phyloP scores from a whole-genome alignment of 2,329 filamentous ascomycete genomes.

The Parastagonospora avenae region DNA sequence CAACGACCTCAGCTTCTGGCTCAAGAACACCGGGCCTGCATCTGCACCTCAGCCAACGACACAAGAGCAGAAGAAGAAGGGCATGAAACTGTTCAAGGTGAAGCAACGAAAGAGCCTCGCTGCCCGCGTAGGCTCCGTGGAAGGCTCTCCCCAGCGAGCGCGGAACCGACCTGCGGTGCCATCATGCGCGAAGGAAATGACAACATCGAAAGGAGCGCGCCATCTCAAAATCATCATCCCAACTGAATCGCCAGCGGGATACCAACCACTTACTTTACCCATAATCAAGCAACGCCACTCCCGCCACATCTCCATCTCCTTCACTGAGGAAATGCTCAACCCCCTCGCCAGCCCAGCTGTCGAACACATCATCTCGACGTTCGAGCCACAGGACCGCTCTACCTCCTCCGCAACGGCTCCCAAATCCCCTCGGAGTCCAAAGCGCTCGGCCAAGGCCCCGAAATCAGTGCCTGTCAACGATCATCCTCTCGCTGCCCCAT shows the following conservation, averaged over 20 bases:
- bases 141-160: constrained; percentile 23
- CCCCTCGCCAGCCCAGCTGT: constrained; percentile 25
- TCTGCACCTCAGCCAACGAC: constrained; percentile 10
- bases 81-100: constrained; percentile 31
- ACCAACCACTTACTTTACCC: constrained; percentile 9
- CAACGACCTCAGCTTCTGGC: constrained; percentile 38
- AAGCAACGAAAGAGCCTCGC: constrained; percentile 29
- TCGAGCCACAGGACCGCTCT: constrained; percentile 12
- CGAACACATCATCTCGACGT: constrained; percentile 22
- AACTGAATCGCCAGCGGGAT: constrained; percentile 11
- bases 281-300: constrained; percentile 12
- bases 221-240: constrained; percentile 39
- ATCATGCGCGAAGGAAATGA: constrained; percentile 35
- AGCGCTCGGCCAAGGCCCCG: constrained; percentile 17
- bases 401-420: constrained; percentile 18
- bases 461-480: constrained; percentile 23
- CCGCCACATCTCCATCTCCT: constrained; percentile 22
- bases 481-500: constrained; percentile 22
- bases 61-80: constrained; percentile 20
- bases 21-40: constrained; percentile 38
- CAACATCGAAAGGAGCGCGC: constrained; percentile 32
- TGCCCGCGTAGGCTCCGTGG: constrained; percentile 25
- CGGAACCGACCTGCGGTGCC: constrained; percentile 21
- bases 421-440: constrained; percentile 18
- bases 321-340: constrained; percentile 36